phyloP scores from a whole-genome alignment of 371 early-diverging fungal genomes.

The Mortierella sp. region DNA sequence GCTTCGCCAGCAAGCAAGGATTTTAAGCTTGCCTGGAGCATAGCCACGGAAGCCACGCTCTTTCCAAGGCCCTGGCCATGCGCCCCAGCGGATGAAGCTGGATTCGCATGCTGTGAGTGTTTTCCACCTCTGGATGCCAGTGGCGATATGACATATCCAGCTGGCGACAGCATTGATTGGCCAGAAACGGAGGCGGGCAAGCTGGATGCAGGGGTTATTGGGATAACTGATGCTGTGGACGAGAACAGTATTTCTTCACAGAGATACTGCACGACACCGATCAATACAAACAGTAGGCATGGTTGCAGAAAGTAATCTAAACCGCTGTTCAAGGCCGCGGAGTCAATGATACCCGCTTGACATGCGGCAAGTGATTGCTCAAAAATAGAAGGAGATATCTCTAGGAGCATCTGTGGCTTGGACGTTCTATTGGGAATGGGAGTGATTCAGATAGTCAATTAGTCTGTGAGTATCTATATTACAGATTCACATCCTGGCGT shows the following conservation, averaged over 20 bases:
- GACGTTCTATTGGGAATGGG: conserved; percentile 33
- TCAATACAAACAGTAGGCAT: conserved; percentile 46
- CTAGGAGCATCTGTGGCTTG: conserved; percentile 52
- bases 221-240: conserved; percentile 2
- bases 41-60: conserved; percentile 22
- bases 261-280: conserved; percentile 53
- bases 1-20: conserved; percentile 51
- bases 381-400: conserved; percentile 53
- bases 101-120: not conserved
- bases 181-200: conserved; percentile 7
- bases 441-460: too few relatives aligned
- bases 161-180: conserved; percentile 32
- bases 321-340: conserved; percentile 40
- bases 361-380: conserved; percentile 56
- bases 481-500: not conserved
- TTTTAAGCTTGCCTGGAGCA: conserved; percentile 43
- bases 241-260: conserved; percentile 55
- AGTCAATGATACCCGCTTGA: conserved; percentile 52
- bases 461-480: not conserved
- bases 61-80: conserved; percentile 16
- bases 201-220: not conserved
- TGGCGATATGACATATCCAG: conserved; percentile 37
- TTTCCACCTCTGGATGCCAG: conserved; percentile 24
- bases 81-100: not conserved
- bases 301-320: conserved; percentile 55